Evolutionary conservation across 352 stramenopile species (phyloP).

Genomic region (Phytophthora multivora): DNA sequence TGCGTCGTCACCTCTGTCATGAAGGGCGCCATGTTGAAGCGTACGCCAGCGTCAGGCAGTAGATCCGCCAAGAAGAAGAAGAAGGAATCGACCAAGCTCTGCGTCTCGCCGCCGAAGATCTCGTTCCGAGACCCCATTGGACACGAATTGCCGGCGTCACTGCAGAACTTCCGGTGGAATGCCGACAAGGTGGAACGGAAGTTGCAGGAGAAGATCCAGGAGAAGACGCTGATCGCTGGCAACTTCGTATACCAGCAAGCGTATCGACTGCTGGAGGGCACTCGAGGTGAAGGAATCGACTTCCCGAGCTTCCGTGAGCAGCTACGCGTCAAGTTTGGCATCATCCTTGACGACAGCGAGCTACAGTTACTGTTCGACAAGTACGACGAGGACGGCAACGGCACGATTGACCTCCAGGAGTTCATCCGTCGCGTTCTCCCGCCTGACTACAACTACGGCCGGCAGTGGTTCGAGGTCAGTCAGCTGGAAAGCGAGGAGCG

Average conservation of each 20-base stretch:
- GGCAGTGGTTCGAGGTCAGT: conserved; percentile 78
- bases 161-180: conserved; percentile 78
- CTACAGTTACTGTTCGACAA: conserved; percentile 83
- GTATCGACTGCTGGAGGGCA: conserved; percentile 79
- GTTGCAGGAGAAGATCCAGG: conserved; percentile 85
- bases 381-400: conserved; percentile 83
- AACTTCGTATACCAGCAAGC: conserved; percentile 89
- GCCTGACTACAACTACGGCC: conserved; percentile 75
- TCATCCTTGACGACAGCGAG: conserved; percentile 76
- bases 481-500: conserved; percentile 74
- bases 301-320: conserved; percentile 77
- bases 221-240: conserved; percentile 83
- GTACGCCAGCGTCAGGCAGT: conserved; percentile 8
- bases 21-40: conserved; percentile 53
- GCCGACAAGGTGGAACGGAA: conserved; percentile 84
- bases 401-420: conserved; percentile 83
- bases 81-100: conserved; percentile 41
- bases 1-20: conserved; percentile 23
- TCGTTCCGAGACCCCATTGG: conserved; percentile 72
- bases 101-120: conserved; percentile 55
- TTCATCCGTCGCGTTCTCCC: conserved; percentile 82
- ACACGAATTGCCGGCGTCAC: conserved; percentile 52
- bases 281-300: conserved; percentile 78
- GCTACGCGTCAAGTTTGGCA: conserved; percentile 78
- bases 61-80: conserved; percentile 39